Evolutionary conservation across 2,329 filamentous ascomycete genomes (phyloP), one percentile per base, ranked within the genome.

Genomic region (Thelonectria rubi): DNA sequence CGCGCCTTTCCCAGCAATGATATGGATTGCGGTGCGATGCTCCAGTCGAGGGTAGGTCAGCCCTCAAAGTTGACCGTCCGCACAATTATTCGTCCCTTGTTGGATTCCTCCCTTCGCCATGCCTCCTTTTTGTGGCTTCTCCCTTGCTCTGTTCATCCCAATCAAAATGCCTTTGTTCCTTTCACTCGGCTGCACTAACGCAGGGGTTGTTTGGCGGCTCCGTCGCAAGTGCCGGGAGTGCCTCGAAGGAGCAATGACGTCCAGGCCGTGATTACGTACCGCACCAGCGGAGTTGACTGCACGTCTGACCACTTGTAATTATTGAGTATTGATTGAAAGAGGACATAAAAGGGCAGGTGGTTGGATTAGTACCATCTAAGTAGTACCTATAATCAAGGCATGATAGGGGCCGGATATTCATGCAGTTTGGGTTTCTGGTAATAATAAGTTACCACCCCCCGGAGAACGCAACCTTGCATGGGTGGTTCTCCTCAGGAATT

Each of bases 151-250:
- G 21, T 43, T 46, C 48, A 54, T 14, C 24, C 42, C 32, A 32
- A 37, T 45, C 32, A 46, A 20, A 40, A 40, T 40, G 56, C 15
- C 56, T 59, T 47, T 32, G 32, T 45, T 21, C 42, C 11, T 20
- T 45, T 21, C 6, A 21, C 21, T 43, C 26, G 45, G 43, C 49
- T 42, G 40, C 64, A 66, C 64, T 66, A 65, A 58, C 62, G 64
- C 64, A 66, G 62, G 64, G 64, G 58, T 42, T 24, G 49, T 24
- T 63, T 63, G 32, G 32, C 32, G 14, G 14, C 26, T 45, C 21
- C 43, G 17, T 46, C 3, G 15, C 39, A 58, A 48, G 50, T 60
- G 49, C 48, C 53, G 40, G 42, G 39, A 18, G 24, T 17, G 26
- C 20, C 40, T 18, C 47, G 7, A 21, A 42, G 24, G 17, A 49